These are phyloP conservation scores for Talaromyces islandicus DNA, from an alignment of 2,329 filamentous ascomycete species.

Conservation along the genomic window DNA sequence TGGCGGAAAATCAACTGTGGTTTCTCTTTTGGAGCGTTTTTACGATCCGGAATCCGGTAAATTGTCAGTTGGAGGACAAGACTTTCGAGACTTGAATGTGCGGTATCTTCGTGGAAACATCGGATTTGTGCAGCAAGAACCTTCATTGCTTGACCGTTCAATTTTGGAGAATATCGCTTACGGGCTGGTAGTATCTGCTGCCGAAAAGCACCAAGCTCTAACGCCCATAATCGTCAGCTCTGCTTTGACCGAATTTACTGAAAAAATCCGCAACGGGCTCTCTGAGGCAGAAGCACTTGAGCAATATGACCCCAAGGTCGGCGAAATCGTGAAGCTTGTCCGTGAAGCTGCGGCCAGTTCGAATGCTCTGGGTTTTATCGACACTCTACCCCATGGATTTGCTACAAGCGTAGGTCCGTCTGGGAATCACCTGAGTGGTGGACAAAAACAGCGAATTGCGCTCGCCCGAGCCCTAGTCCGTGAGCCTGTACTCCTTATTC, in stretches of 20 bases:
- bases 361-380: constrained; percentile 24
- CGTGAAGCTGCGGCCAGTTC: constrained; percentile 21
- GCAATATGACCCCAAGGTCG: constrained; percentile 16
- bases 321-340: constrained; percentile 23
- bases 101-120: constrained; percentile 29
- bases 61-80: constrained; percentile 24
- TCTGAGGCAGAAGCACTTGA: constrained; percentile 19
- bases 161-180: constrained; percentile 51
- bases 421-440: constrained; percentile 85
- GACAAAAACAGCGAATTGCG: constrained; percentile 93
- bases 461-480: constrained; percentile 87
- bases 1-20: constrained; percentile 47
- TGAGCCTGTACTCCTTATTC: constrained; percentile 82
- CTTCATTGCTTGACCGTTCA: constrained; percentile 46
- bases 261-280: constrained; percentile 19
- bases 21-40: constrained; percentile 30
- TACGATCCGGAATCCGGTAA: constrained; percentile 30
- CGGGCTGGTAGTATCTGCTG: constrained; percentile 38
- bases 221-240: constrained; percentile 19
- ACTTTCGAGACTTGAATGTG: constrained; percentile 28
- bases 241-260: constrained; percentile 20
- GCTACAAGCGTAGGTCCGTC: constrained; percentile 90
- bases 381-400: constrained; percentile 70
- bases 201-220: constrained; percentile 19
- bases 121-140: constrained; percentile 46